Evolutionary conservation across 1,139 yeast genomes (phyloP).

Genomic region (Hansenula lynferdii): DNA sequence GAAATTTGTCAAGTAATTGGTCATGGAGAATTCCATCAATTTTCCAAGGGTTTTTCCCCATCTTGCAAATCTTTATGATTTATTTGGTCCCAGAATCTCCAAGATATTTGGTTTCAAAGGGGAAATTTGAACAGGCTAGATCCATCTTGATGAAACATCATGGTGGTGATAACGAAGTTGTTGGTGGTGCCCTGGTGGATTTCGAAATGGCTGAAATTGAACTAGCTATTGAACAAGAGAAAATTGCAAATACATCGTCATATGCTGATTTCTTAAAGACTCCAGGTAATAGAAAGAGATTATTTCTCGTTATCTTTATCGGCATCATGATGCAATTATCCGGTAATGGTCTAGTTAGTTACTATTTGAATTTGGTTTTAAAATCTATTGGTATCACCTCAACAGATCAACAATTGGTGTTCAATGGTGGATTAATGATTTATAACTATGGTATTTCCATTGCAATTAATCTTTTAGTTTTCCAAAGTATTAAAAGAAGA

Average conservation of each 20-base stretch:
- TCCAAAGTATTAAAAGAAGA: conserved; percentile 29
- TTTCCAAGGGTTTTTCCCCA: conserved; percentile 35
- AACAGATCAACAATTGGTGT: conserved; percentile 37
- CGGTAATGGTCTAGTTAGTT: conserved; percentile 50
- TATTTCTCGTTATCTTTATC: conserved; percentile 32
- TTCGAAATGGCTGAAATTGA: conserved; percentile 43
- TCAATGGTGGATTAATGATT: conserved; percentile 33
- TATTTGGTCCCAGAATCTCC: conserved; percentile 68
- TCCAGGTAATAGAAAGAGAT: conserved; percentile 40
- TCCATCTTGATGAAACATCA: conserved; percentile 34
- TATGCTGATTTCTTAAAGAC: conserved; percentile 24
- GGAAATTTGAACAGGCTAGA: conserved; percentile 53
- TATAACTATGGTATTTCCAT: conserved; percentile 24
- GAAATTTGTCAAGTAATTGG: conserved; percentile 26
- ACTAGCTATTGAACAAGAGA: conserved; percentile 30
- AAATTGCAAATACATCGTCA: conserved; percentile 22
- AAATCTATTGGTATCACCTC: conserved; percentile 47
- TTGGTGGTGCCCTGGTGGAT: conserved; percentile 33
- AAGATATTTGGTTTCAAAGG: conserved; percentile 57
- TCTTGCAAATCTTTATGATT: conserved; percentile 32
- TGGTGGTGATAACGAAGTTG: conserved; percentile 31
- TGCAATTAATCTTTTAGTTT: conserved; percentile 25
- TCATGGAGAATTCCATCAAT: conserved; percentile 41
- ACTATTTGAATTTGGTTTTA: conserved; percentile 44
- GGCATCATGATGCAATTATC: conserved; percentile 36